Conservation (phyloP, 495 filamentous ascomycete species). For the Aspergillus bertholletiae region DNA sequence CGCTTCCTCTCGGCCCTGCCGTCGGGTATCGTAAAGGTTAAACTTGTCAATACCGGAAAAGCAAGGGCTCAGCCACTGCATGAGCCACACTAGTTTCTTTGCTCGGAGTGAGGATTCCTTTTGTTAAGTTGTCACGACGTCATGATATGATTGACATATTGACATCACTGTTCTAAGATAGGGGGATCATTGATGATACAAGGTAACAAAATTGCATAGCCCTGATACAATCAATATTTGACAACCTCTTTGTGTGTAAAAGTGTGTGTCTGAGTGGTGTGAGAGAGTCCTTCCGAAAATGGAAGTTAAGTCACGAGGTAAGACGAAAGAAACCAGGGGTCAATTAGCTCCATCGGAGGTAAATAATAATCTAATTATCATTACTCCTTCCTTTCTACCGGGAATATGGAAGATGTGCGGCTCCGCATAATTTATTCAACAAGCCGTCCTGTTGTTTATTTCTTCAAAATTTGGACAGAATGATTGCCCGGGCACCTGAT, state of each 20-base stretch:
- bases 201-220: too few species aligned
- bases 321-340: neutral
- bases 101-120: neutral
- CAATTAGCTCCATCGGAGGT: neutral
- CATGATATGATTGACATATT: neutral
- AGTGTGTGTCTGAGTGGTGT: too few species aligned
- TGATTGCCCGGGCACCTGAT: constrained; percentile 6
- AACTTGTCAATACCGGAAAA: neutral
- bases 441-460: constrained; percentile 3
- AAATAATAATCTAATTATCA: neutral
- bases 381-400: neutral
- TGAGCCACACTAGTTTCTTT: neutral
- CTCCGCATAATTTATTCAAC: constrained; percentile 14
- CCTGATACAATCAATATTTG: too few species aligned
- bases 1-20: neutral
- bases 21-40: neutral
- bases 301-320: neutral
- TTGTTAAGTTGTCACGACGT: neutral
- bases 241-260: too few species aligned
- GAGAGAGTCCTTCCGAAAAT: neutral
- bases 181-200: too few species aligned
- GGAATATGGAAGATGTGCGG: constrained; percentile 9
- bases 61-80: neutral
- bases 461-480: neutral
- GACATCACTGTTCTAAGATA: too few species aligned